Evolutionary conservation across 345 rosid species (phyloP).

Genomic region (Capsella bursapastoris): DNA sequence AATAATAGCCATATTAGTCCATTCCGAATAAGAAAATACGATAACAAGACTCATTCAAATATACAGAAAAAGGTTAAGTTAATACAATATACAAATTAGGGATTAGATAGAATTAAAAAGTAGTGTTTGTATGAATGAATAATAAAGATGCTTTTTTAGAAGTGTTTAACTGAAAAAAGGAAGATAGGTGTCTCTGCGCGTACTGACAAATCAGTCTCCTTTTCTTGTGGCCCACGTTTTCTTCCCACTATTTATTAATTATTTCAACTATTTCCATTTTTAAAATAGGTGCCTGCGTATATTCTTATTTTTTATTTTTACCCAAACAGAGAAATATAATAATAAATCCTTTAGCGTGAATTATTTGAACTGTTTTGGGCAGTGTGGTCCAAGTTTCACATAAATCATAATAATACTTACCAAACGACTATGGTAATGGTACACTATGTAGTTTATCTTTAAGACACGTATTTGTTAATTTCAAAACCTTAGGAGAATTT

Average conservation of each 20-base stretch:
- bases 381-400: conserved; percentile 32
- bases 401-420: not conserved
- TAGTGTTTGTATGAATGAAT: no score
- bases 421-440: not conserved
- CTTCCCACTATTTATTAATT: conserved; percentile 31
- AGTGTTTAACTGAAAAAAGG: conserved; percentile 44
- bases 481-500: no score
- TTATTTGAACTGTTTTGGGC: conserved; percentile 11
- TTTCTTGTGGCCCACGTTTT: conserved; percentile 43
- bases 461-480: no score
- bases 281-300: no score
- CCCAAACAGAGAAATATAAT: not conserved
- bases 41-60: conserved; percentile 13
- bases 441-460: not conserved
- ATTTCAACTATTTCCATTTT: not conserved
- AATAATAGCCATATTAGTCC: not conserved
- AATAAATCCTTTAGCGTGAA: conserved; percentile 13
- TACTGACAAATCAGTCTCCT: conserved; percentile 37
- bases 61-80: not conserved
- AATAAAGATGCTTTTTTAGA: conserved; percentile 31
- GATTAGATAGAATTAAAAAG: not conserved
- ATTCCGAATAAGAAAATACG: not conserved
- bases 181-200: conserved; percentile 30
- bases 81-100: not conserved
- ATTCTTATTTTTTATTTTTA: not conserved